phyloP scores from a whole-genome alignment of 495 filamentous ascomycete species.

The Durotheca rogersii region DNA sequence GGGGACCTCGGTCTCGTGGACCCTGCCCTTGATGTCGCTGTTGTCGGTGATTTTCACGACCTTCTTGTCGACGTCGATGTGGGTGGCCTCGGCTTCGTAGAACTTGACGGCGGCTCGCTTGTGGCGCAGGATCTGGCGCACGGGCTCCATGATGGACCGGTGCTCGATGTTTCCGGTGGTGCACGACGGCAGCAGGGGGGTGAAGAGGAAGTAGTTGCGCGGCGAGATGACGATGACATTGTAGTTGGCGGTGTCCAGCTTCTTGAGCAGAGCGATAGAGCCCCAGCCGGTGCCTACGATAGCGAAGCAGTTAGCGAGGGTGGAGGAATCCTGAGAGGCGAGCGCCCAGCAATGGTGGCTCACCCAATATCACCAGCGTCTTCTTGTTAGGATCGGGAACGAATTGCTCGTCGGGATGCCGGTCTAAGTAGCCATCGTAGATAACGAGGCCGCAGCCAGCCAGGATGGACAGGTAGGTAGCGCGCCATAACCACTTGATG shows the following conservation, averaged over 20 bases:
- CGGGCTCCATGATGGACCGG: slow-evolving; percentile 98
- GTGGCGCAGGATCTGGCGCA: slow-evolving; percentile 89
- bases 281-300: slow-evolving; percentile 89
- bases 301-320: not conserved
- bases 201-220: slow-evolving; percentile 99
- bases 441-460: slow-evolving; percentile 67
- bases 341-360: slow-evolving; percentile 34
- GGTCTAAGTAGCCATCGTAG: slow-evolving; percentile 77
- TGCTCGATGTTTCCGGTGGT: slow-evolving; percentile 97
- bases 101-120: slow-evolving; percentile 90
- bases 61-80: slow-evolving; percentile 91
- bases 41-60: slow-evolving; percentile 85
- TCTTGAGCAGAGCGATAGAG: slow-evolving; percentile 94
- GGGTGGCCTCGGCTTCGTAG: slow-evolving; percentile 97
- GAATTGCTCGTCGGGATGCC: slow-evolving; percentile 78
- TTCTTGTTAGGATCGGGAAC: slow-evolving; percentile 88
- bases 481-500: slow-evolving; percentile 64
- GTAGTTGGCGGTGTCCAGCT: slow-evolving; percentile 96
- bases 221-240: slow-evolving; percentile 96
- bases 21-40: slow-evolving; percentile 87
- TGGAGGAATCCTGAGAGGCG: slow-evolving; percentile 1
- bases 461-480: slow-evolving; percentile 68
- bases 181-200: slow-evolving; percentile 92
- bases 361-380: slow-evolving; percentile 94
- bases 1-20: slow-evolving; percentile 80